Conservation (phyloP, 345 rosid genomes). For the Pseudoturritis turrita region DNA sequence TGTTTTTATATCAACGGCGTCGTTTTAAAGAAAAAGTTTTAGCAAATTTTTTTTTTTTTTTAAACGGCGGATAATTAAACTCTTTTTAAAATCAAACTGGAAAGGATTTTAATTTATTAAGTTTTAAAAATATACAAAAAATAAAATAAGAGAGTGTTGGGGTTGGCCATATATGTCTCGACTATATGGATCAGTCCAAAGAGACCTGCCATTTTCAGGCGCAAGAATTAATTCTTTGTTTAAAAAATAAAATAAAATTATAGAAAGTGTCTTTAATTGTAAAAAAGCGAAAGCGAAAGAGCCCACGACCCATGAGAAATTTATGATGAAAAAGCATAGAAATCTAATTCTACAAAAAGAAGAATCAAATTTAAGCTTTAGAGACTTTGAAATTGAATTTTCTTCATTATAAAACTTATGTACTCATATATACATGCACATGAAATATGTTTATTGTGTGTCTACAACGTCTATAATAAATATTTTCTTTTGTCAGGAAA, state of each 20-base stretch:
- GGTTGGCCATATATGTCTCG: background rate
- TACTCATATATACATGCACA: background rate
- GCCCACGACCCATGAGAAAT: background rate
- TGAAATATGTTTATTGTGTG: background rate
- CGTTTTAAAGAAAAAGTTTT: no score
- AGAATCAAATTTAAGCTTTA: slow-evolving; percentile 9
- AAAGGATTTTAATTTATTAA: no score
- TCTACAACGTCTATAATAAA: background rate
- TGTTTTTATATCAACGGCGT: background rate
- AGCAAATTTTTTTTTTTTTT: no score
- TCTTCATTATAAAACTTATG: background rate
- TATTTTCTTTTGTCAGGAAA: background rate
- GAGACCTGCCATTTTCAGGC: background rate
- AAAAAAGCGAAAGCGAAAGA: background rate
- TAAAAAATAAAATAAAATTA: background rate
- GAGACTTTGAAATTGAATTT: slow-evolving; percentile 9
- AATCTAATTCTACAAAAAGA: slow-evolving; percentile 1
- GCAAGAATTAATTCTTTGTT: background rate
- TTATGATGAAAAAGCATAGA: background rate
- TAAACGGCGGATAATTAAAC: no score
- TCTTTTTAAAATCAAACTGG: no score
- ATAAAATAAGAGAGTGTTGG: no score
- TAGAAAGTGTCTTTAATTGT: slow-evolving; percentile 2
- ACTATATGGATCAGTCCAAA: background rate
- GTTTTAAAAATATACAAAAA: no score